Base-by-base conservation (phyloP, 495 filamentous ascomycete species). In the Recurvomyces mirabilis region DNA sequence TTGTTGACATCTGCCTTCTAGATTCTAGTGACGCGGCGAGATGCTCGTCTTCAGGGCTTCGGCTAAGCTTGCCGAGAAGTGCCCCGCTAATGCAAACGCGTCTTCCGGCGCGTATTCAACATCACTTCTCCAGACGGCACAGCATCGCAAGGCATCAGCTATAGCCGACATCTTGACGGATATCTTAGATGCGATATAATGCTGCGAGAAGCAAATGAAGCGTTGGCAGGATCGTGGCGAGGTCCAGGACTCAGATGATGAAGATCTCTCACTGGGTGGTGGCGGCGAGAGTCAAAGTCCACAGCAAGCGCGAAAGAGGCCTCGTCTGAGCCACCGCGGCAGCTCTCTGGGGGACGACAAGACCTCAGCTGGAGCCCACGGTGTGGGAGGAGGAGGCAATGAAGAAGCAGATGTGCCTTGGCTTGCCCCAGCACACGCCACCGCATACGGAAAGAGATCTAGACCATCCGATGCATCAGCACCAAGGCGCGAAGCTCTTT, bases 241-340 rank as follows among this genome's bases (percentile, higher is more conserved):
- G 48, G 57, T 57, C 13, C 41, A 30, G 32, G 57, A 60, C 40
- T 60, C 57, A 9, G 57, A 60, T 4, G 54, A 53, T 20, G 57
- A 57, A 24, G 56, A 54, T 29, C n/a, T n/a, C n/a, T n/a, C n/a
- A 6, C 20, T 38, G 13, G 37, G 34, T 15, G 22, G 36, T 7
- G 41, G 25, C 23, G 21, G 21, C 24, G 46, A 47, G 12, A 43
- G 33, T 12, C 41, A 51, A 30, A 41, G 32, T 21, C 32, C 43
- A 39, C 37, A 45, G 20, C 22, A 22, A 15, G 28, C 32, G 1
- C 43, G 43, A 0, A 52, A 52, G 29, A 36, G 43, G 20, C 29
- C 20, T 14, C 37, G 37, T 15, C 15, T n/a, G n/a, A n/a, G n/a
- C n/a, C n/a, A n/a, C n/a, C n/a, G n/a, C n/a, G n/a, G n/a, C n/a